These are phyloP conservation scores for Phytophthora capsici DNA, from an alignment of 352 stramenopile genomes.

Conservation along the genomic window DNA sequence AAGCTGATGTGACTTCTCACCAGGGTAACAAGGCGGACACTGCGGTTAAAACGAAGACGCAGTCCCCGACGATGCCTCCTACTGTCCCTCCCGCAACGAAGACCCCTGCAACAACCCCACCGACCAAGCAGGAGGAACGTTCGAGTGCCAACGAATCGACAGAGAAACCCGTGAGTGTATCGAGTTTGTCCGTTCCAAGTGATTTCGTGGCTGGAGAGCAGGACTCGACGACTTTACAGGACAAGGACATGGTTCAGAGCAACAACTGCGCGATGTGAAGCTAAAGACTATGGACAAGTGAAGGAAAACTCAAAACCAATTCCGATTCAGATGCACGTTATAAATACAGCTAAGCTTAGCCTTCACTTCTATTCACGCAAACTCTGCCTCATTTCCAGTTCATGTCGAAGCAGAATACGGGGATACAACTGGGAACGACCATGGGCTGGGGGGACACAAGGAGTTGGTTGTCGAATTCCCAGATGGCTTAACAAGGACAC, in stretches of 20 bases:
- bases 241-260: background rate
- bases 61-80: conserved; percentile 14
- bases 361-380: background rate
- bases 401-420: background rate
- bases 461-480: conserved; percentile 3
- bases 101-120: background rate
- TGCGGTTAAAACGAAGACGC: background rate
- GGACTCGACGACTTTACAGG: background rate
- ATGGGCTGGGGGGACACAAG: conserved; percentile 9
- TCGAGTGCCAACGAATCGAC: background rate
- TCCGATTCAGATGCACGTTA: too few species aligned
- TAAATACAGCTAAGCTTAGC: too few species aligned
- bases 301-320: too few species aligned
- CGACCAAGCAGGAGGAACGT: background rate
- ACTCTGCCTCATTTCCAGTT: conserved; percentile 3
- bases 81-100: conserved; percentile 9
- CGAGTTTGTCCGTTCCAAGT: background rate
- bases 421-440: conserved; percentile 8
- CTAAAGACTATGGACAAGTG: background rate
- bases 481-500: conserved; percentile 17
- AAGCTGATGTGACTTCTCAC: background rate
- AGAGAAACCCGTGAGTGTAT: background rate
- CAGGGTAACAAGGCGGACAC: background rate
- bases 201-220: conserved; percentile 8
- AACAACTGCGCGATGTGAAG: conserved; percentile 17